Evolutionary conservation across 225 moss, liverwort and hornwort genomes (phyloP), one percentile per base, ranked within the genome.

Genomic region (Asterella californica): DNA sequence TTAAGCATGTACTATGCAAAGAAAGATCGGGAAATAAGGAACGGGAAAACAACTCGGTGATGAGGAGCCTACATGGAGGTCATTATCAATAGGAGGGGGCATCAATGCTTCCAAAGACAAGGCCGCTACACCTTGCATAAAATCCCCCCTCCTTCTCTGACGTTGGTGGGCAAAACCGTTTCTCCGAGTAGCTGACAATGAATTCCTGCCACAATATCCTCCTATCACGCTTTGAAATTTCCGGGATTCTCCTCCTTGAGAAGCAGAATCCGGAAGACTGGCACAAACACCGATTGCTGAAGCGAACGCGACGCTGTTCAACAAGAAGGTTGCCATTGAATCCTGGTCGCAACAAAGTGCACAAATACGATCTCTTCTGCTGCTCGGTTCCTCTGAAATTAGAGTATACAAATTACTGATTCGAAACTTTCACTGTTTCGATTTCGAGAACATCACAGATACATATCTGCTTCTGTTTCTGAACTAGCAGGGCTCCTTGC

Each of bases 31-130:
- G 30, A 36, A 15, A 19, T 30, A 17, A 65, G 3, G 5, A 57
- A 57, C 19, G 5, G 36, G 36, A 36, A 8, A 11, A 11, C 17
- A 37, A 67, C 7, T 34, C 15, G 36, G 36, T 18, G 67, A 30
- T 67, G 67, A 67, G 36, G 45, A 81, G 55, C 88, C 66, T 86
- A 94, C 96, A 82, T 96, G 91, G 63, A 96, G 88, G 80, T 96
- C 96, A 80, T 88, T 88, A 87, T 92, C 92, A 68, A 92, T 96
- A 17, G 96, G 96, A 72, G 96, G 96, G 12, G 80, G 85, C 72
- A 92, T 81, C 72, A 86, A 68, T 38, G 88, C 88, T 52, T 76
- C 76, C 60, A 76, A 59, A 37, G 76, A 36, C 6, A 19, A 61
- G 3, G 48, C 74, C n/a, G 49, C 72, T 14, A 50, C 47, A 49